phyloP scores from a whole-genome alignment of 2,329 filamentous ascomycete species.

The Pestalotiopsis sp. region DNA sequence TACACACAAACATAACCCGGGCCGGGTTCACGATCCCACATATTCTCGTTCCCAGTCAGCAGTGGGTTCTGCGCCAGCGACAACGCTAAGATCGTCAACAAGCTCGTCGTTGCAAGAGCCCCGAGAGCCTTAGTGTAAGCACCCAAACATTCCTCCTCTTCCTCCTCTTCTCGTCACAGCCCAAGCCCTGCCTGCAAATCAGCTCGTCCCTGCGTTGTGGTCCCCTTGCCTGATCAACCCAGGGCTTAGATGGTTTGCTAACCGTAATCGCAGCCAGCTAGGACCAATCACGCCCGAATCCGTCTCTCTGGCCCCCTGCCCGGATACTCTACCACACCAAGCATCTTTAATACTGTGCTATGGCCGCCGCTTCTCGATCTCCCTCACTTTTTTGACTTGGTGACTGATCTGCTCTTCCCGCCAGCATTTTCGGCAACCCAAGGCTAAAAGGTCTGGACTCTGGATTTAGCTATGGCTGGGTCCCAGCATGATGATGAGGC shows the following conservation, averaged over 20 bases:
- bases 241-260: background rate
- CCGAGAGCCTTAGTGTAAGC: background rate
- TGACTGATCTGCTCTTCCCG: background rate
- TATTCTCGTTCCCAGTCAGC: background rate
- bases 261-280: background rate
- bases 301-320: background rate
- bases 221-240: background rate
- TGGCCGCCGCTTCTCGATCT: background rate
- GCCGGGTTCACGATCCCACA: background rate
- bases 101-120: background rate
- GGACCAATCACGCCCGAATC: background rate
- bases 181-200: background rate
- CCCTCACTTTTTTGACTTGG: conserved; percentile 1
- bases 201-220: background rate
- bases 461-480: conserved; percentile 1
- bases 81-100: background rate
- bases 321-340: background rate
- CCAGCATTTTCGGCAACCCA: background rate
- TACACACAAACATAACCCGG: background rate
- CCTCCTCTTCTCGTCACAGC: background rate
- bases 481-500: conserved; percentile 1
- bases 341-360: background rate
- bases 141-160: background rate
- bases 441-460: background rate
- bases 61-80: background rate